These are phyloP conservation scores for Skeletonema menzelii DNA, from an alignment of 108 stramenopile species.

Conservation along the genomic window DNA sequence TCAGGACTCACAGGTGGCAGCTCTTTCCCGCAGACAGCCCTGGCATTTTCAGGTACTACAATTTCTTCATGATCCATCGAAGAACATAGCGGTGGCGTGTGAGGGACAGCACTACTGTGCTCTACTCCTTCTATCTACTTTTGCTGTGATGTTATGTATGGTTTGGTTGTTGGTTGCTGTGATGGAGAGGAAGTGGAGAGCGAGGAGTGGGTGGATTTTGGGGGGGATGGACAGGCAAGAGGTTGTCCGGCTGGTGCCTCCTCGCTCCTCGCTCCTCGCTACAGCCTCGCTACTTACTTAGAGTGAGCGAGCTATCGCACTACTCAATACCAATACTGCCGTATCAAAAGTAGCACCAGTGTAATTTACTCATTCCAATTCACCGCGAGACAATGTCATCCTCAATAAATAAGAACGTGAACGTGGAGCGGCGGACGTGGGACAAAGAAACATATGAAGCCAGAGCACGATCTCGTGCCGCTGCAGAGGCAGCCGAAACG, in stretches of 20 bases:
- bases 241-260: too few species aligned
- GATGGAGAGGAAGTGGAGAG: not conserved
- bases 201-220: too few species aligned
- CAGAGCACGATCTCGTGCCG: conserved; percentile 72
- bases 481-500: conserved; percentile 14
- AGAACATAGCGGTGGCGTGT: not conserved
- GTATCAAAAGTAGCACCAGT: too few species aligned
- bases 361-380: too few species aligned
- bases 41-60: conserved; percentile 20
- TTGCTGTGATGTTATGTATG: too few species aligned
- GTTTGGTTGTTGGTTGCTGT: not conserved
- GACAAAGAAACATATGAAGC: conserved; percentile 89
- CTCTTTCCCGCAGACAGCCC: conserved; percentile 10
- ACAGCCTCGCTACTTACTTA: too few species aligned
- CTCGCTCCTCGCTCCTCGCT: too few species aligned
- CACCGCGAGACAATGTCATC: conserved; percentile 12
- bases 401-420: conserved; percentile 53
- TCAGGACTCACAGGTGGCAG: conserved; percentile 7
- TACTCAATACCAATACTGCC: too few species aligned
- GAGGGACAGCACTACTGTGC: too few species aligned
- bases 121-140: too few species aligned
- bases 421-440: conserved; percentile 93
- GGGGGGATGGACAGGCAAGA: too few species aligned
- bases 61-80: conserved; percentile 15
- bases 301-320: too few species aligned